Conservation (phyloP, 83 land plant species). For the Isoetes engelmannii region DNA sequence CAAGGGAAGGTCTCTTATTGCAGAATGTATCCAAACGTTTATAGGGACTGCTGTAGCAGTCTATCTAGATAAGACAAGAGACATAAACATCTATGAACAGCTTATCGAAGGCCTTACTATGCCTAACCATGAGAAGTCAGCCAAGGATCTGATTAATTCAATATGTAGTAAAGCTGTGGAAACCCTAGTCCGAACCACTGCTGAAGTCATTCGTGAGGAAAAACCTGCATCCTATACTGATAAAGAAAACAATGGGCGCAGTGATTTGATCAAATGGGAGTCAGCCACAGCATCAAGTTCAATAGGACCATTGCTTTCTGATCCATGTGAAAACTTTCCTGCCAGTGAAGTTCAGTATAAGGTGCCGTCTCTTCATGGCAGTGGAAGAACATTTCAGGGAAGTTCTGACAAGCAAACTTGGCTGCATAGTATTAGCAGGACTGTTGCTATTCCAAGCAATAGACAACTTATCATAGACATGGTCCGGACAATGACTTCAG, state of each 20-base stretch:
- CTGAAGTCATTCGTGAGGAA: conserved; percentile 40
- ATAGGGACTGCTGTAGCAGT: conserved; percentile 74
- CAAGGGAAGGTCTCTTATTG: conserved; percentile 38
- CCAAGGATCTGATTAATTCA: conserved; percentile 68
- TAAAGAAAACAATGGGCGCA: too few relatives aligned
- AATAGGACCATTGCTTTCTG: too few relatives aligned
- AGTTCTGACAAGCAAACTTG: too few relatives aligned
- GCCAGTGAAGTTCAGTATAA: too few relatives aligned
- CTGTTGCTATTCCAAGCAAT: conserved; percentile 72
- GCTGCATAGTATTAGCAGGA: conserved; percentile 10
- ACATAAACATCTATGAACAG: conserved; percentile 65
- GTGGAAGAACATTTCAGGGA: too few relatives aligned
- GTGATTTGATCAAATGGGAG: conserved; percentile 42
- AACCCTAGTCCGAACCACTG: conserved; percentile 63
- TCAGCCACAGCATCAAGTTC: conserved; percentile 11
- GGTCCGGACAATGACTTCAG: conserved; percentile 61
- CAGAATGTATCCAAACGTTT: conserved; percentile 52
- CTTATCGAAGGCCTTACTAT: conserved; percentile 57
- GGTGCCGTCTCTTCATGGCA: too few relatives aligned
- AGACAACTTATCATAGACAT: conserved; percentile 62
- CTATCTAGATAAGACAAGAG: conserved; percentile 76
- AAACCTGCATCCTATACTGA: too few relatives aligned
- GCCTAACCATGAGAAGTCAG: conserved; percentile 51
- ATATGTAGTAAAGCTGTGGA: conserved; percentile 67
- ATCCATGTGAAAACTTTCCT: too few relatives aligned